Percentiles rank a stretch among this genome's conserved stretches.
These are phyloP conservation scores for Ruellia speciosa DNA, from an alignment of 305 asterid species.

Conservation along the genomic window DNA sequence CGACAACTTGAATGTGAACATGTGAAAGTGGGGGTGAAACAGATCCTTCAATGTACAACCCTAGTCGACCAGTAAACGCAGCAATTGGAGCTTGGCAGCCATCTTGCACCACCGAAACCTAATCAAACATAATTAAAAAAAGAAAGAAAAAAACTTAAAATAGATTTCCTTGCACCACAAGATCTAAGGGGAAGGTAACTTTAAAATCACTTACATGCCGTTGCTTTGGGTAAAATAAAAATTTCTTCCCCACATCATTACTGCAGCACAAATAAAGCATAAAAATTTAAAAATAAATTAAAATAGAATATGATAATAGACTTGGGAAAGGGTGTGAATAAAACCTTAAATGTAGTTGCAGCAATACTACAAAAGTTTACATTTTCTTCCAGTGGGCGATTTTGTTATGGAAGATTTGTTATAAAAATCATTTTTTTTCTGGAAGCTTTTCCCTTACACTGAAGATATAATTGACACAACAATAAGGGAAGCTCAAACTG, in stretches of 20 bases:
- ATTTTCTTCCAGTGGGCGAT: background rate
- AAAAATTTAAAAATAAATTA: background rate
- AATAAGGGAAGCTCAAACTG: constrained; percentile 11
- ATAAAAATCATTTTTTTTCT: background rate
- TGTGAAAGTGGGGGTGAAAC: constrained; percentile 82
- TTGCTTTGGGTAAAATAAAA: constrained; percentile 73
- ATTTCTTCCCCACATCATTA: constrained; percentile 47
- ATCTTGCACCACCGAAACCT: constrained; percentile 61
- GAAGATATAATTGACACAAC: constrained; percentile 4
- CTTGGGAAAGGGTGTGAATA: background rate
- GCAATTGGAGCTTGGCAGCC: constrained; percentile 81
- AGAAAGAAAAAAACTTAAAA: constrained; percentile 17
- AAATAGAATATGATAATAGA: background rate
- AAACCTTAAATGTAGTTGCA: background rate
- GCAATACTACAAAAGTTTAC: background rate
- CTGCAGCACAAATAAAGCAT: constrained; percentile 41
- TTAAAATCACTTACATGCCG: constrained; percentile 52
- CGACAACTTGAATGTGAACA: constrained; percentile 60
- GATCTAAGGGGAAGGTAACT: constrained; percentile 19
- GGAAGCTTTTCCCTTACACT: background rate
- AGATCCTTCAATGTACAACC: constrained; percentile 87
- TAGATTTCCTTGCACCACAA: constrained; percentile 6
- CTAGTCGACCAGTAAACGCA: constrained; percentile 67
- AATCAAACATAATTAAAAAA: constrained; percentile 26
- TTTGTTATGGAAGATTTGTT: background rate